These are phyloP conservation scores for Pseudoscleropodium purum DNA, from an alignment of 225 moss, liverwort and hornwort genomes.

Conservation along the genomic window DNA sequence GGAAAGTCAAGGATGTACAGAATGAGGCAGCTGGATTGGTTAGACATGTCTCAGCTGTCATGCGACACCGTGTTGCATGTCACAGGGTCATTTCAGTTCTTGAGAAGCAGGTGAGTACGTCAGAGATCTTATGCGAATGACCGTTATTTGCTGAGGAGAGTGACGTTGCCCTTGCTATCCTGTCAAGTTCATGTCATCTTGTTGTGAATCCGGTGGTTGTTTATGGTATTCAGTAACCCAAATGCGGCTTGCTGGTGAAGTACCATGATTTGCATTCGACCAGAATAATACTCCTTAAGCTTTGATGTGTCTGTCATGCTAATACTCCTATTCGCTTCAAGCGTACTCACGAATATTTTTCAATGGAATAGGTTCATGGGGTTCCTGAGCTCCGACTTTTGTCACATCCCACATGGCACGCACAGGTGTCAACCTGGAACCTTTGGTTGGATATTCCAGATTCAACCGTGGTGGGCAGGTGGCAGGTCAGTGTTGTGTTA, in stretches of 20 bases:
- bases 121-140: background rate
- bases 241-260: background rate
- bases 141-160: background rate
- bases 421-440: slow-evolving; percentile 90
- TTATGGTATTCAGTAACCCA: background rate
- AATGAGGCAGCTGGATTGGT: slow-evolving; percentile 59
- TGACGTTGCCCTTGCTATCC: background rate
- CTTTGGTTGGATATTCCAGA: slow-evolving; percentile 71
- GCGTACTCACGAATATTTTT: background rate
- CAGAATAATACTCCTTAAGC: background rate
- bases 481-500: slow-evolving; percentile 76
- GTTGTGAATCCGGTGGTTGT: background rate
- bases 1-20: slow-evolving; percentile 44
- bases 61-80: slow-evolving; percentile 70
- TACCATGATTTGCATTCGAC: background rate
- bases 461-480: slow-evolving; percentile 36
- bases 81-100: slow-evolving; percentile 58
- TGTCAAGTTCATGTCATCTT: background rate
- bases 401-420: slow-evolving; percentile 92
- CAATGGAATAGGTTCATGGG: slow-evolving; percentile 47
- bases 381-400: slow-evolving; percentile 69
- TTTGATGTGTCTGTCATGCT: background rate
- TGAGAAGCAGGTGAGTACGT: slow-evolving; percentile 61
- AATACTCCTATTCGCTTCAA: background rate
- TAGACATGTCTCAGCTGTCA: slow-evolving; percentile 63